These are phyloP conservation scores for Colletotrichum sojae DNA, from an alignment of 2,329 filamentous ascomycete genomes.

Conservation along the genomic window DNA sequence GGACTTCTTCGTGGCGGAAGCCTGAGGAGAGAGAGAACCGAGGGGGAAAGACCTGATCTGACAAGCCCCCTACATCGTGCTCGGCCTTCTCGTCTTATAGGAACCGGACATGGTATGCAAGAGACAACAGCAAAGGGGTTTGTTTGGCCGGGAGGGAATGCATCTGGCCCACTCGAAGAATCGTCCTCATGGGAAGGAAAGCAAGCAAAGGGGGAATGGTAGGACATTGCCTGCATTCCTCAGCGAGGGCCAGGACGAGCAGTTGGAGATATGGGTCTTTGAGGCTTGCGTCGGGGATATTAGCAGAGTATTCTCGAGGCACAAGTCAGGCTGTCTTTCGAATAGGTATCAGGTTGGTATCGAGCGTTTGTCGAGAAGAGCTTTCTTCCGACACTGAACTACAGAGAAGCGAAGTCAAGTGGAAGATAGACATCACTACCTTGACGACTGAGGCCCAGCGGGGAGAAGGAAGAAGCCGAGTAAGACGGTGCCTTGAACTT, in stretches of 20 bases:
- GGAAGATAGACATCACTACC: slow-evolving; percentile 7
- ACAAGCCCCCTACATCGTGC: slow-evolving; percentile 4
- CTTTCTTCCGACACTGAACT: neutral
- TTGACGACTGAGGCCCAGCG: neutral
- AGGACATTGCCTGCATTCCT: slow-evolving; percentile 42
- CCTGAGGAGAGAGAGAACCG: slow-evolving; percentile 13
- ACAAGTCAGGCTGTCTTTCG: too few species aligned
- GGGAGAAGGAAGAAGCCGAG: slow-evolving; percentile 4
- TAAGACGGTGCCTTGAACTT: slow-evolving; percentile 16
- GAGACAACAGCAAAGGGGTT: neutral
- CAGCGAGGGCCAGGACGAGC: slow-evolving; percentile 14
- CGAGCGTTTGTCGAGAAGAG: neutral
- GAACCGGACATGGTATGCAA: neutral
- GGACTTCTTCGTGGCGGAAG: slow-evolving; percentile 18
- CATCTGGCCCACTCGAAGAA: slow-evolving; percentile 1
- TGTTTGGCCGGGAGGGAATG: slow-evolving; percentile 1
- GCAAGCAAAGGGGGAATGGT: slow-evolving; percentile 39
- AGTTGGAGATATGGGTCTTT: slow-evolving; percentile 11
- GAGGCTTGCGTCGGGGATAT: slow-evolving; percentile 13
- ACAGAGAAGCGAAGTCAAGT: neutral
- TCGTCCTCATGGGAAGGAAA: slow-evolving; percentile 11
- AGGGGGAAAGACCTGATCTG: slow-evolving; percentile 6
- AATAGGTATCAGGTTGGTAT: too few species aligned
- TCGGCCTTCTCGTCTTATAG: slow-evolving; percentile 25
- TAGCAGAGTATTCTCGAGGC: neutral